A percentile compares a stretch with the other conserved stretches of the same genome.
Evolutionary conservation across 2,329 filamentous ascomycete genomes (phyloP).

Genomic region (Plectosphaerella cucumerina): DNA sequence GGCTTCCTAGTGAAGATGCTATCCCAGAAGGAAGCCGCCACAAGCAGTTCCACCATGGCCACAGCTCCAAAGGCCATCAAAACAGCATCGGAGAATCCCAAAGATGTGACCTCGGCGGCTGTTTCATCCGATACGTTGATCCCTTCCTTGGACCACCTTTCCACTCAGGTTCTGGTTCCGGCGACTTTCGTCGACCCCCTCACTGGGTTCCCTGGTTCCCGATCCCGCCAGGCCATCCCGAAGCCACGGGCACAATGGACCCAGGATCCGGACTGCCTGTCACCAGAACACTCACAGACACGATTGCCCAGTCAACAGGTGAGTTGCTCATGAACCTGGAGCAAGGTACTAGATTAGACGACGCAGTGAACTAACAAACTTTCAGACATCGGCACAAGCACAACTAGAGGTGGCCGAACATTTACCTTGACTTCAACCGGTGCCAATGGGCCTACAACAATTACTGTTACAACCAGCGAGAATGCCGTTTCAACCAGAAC

Average conservation of each 20-base stretch:
- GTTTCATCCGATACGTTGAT: neutral
- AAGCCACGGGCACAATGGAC: neutral
- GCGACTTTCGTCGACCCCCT: neutral
- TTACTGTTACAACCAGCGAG: neutral
- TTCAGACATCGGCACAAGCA: neutral
- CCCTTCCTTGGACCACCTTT: neutral
- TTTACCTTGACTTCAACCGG: neutral
- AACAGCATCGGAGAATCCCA: too few relatives aligned
- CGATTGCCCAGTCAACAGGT: neutral
- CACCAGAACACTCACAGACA: neutral
- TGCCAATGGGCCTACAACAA: neutral
- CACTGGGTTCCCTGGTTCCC: neutral
- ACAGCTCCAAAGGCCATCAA: neutral
- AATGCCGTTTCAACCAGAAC: neutral
- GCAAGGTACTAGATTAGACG: neutral
- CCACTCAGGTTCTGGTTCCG: neutral
- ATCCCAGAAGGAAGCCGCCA: too few relatives aligned
- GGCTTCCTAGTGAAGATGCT: neutral
- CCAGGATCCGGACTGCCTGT: neutral
- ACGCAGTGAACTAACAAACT: neutral
- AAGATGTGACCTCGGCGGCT: neutral
- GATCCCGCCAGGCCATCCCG: neutral
- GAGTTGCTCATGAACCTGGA: neutral
- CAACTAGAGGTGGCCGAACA: neutral
- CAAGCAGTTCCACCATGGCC: neutral